Evolutionary conservation across 2,329 filamentous ascomycete species (phyloP), one percentile per base, ranked within the genome.

Genomic region (Colletotrichum tofieldiae): DNA sequence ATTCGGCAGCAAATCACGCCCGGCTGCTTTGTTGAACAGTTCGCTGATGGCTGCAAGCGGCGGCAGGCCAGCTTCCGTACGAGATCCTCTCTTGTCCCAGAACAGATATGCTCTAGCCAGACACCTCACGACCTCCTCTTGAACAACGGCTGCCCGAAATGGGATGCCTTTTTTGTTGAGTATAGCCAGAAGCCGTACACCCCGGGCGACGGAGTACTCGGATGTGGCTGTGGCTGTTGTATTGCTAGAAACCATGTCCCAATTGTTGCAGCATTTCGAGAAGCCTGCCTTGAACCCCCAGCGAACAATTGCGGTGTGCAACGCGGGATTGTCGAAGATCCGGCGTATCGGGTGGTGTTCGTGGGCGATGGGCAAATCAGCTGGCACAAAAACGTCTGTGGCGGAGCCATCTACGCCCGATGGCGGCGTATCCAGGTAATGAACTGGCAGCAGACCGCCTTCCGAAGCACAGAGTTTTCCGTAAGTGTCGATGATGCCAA

Each of bases 301-400:
- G 45, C 85, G 79, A 11, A 88, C 73, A 20, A 88, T 81, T 2
- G 78, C 77, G 1, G 80, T 78, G 64, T 87, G 79, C 26, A 88
- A 68, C 35, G 76, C 45, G 35, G 45, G 77, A 14, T 73, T 61
- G 52, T 82, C 78, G 73, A 90, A 89, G 26, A 90, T 79, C 47
- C 80, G 80, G 51, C 81, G 82, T 8, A 89, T 67, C 2, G 88
- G 88, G 70, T 90, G 88, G 16, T 82, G 76, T 1, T 78, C 80
- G 64, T 84, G 82, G 12, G 74, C 72, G 32, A 82, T 77, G 1
- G 84, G 81, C 16, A 89, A 77, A 65, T 89, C 87, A 35, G 76
- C 78, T 20, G 78, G 81, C 59, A 80, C 84, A 23, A 65, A 12
- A n/a, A 61, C 18, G 7, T 47, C 63, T 23, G 18, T 54, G 2